Evolutionary conservation across 176 grass and related monocot genomes (phyloP).

Genomic region (Thinopyrum elongatum): DNA sequence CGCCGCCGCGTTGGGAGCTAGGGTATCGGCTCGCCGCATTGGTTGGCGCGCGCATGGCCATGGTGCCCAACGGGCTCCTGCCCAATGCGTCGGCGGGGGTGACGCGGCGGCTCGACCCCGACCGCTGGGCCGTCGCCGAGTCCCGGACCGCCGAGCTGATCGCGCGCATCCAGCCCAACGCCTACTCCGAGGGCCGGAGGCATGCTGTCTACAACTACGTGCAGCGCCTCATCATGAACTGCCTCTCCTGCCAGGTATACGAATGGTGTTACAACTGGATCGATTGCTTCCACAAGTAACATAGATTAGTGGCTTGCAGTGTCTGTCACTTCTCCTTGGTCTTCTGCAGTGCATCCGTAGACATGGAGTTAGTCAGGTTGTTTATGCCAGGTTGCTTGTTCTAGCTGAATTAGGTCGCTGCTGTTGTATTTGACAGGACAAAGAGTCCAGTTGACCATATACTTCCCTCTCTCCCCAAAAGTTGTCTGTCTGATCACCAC

Average conservation of each 20-base stretch:
- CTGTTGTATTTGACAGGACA: background rate
- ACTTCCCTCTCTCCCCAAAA: background rate
- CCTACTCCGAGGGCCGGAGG: slow-evolving; percentile 59
- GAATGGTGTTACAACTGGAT: background rate
- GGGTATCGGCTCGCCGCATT: slow-evolving; percentile 14
- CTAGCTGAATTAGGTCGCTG: background rate
- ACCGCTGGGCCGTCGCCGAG: slow-evolving; percentile 64
- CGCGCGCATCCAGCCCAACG: slow-evolving; percentile 75
- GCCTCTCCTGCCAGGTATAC: slow-evolving; percentile 74
- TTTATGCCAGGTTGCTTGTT: background rate
- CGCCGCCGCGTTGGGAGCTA: background rate
- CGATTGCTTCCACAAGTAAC: background rate
- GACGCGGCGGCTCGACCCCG: slow-evolving; percentile 52
- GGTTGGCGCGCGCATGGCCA: slow-evolving; percentile 33
- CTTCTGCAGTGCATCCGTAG: background rate
- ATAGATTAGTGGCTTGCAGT: background rate
- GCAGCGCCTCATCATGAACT: slow-evolving; percentile 61
- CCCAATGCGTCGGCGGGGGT: slow-evolving; percentile 48
- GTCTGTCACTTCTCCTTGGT: background rate
- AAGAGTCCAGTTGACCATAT: background rate
- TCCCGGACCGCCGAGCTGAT: slow-evolving; percentile 66
- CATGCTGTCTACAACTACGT: slow-evolving; percentile 70
- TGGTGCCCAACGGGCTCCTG: slow-evolving; percentile 77
- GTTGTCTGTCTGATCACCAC: background rate
- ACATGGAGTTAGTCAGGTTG: background rate